Evolutionary conservation across 2,329 filamentous ascomycete genomes (phyloP), one percentile per base, ranked within the genome.

Genomic region (Dactylonectria estremocensis): DNA sequence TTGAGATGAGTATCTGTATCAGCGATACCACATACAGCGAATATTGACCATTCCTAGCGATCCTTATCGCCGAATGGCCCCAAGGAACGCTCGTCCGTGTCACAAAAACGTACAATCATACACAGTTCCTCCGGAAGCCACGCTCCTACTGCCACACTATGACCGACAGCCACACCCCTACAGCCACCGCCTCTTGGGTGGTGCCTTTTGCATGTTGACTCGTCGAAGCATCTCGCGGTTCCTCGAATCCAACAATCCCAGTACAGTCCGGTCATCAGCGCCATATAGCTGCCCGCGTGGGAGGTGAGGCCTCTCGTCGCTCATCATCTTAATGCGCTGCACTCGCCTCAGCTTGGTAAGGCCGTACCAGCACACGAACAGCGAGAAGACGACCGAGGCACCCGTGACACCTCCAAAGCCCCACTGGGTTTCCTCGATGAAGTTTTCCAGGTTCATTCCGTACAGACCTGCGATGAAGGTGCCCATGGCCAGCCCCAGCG

Each of bases 381-480:
- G 87, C 14, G 93, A 94, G 79, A 95, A 91, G 64, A 91, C 76
- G 64, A 92, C 87, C 64, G 93, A 97, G 68, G 89, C 84, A 18
- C 84, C 86, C 2, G 92, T 94, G 67, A 99, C 91, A 61, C 89
- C 89, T 53, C 87, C 87, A 80, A 99, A 98, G 11, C 95, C 96
- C 80, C 94, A 89, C 80, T 94, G 89, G 1, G 93, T 95, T 79
- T 98, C 95, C 84, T 99, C 96, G 75, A 98, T 94, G 81, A 98
- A 98, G 82, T 98, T 98, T 79, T 98, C 97, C 71, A 99, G 85
- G 84, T 99, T 99, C 95, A 98, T 98, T 75, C 96, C 96, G 86
- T 98, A 99, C n/a, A 99, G 90, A n/a, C 95, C 95, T 9, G 96
- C 97, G 76, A 98, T 88, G 78, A 98, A 97, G 56, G 96, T 98